Base-by-base conservation (phyloP, 2,329 filamentous ascomycete genomes). In the Pyricularia grisea region DNA sequence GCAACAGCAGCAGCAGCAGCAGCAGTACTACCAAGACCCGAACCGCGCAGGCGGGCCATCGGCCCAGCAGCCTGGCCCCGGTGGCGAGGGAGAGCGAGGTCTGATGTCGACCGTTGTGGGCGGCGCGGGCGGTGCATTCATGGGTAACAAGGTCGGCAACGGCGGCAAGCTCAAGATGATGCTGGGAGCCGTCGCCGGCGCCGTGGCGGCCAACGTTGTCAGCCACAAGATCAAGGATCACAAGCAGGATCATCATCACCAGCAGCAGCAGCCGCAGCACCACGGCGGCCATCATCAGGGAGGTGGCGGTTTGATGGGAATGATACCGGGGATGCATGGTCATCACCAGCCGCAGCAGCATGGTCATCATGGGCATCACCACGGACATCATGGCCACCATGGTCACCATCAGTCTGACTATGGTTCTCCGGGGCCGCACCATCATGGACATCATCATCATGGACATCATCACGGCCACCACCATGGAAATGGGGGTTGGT, bases 131-230 rank as follows among this genome's bases (percentile, higher is more conserved):
- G 85, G 85, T 36, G 85, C 82, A 0, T 82, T 83, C 70, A 68
- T 85, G 0, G 85, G 82, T 0, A 82, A 87, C 73, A 83, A 87
- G 75, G 74, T 85, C 11, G 84, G 85, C 23, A 84, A 84, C 68
- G 85, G 85, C 12, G 65, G 67, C 58, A 76, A 82, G 67, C 73
- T 87, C 25, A 83, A 83, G 17, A 84, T 84, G 0, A 71, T 86
- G 11, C 79, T 82, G 1, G 85, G 85, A 0, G 77, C 81, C 20
- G 79, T 85, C 2, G 83, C 81, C 17, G 86, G 86, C 63, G 85
- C 85, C 0, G 79, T 87, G 23, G 83, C 81, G 2, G 85, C 85
- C 12, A 87, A 86, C 72, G 76, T 81, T 28, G 73, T 86, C 63
- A 82, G 82, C 73, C 73, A 80, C 68, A 80, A 81, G 61, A 65